Percentiles rank a stretch among this genome's conserved stretches.
These are phyloP conservation scores for Arabidopsis thaliana DNA, from an alignment of 345 rosid species.

Conservation along the genomic window TAIR10.1 NC_003070.9:27300001-27300500, in stretches of 20 bases:
- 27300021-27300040: not conserved
- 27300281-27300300: not conserved
- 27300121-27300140: constrained; percentile 37
- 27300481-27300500: constrained; percentile 25
- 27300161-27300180: constrained; percentile 6
- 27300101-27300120: constrained; percentile 30
- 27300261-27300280: not conserved
- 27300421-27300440: constrained; percentile 13
- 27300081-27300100: constrained; percentile 10
- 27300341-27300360: constrained; percentile 12
- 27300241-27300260: not conserved
- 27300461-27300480: constrained; percentile 33
- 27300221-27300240: not conserved
- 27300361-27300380: constrained; percentile 23
- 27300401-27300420: constrained; percentile 15
- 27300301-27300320: not conserved
- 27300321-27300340: not conserved
- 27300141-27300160: constrained; percentile 33
- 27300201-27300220: constrained; percentile 1
- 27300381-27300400: constrained; percentile 42
- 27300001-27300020: not conserved
- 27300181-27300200: not conserved
- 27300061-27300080: constrained; percentile 14
- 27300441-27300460: constrained; percentile 17
- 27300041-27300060: not conserved